Percentiles rank a stretch among this genome's conserved stretches.
phyloP scores from a whole-genome alignment of 495 filamentous ascomycete species.

The Saxophila tyrrhenica region DNA sequence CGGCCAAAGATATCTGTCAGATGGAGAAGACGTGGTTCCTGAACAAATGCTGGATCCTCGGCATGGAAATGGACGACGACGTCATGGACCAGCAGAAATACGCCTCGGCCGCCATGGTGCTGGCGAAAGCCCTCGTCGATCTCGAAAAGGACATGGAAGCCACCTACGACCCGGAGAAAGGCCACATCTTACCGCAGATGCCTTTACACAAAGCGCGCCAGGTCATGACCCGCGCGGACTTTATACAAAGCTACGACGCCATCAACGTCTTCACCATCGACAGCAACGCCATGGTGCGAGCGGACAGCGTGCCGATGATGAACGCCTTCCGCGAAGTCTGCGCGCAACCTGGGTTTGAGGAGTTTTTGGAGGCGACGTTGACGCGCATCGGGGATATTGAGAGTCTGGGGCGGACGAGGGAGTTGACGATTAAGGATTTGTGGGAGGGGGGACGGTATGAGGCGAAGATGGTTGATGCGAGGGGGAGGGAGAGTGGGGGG shows the following conservation, averaged over 20 bases:
- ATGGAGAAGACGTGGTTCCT: constrained; percentile 89
- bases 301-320: constrained; percentile 94
- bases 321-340: constrained; percentile 80
- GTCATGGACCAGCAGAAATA: constrained; percentile 99
- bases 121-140: constrained; percentile 81
- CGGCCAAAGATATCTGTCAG: constrained; percentile 65
- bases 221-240: constrained; percentile 93
- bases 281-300: constrained; percentile 73
- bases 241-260: constrained; percentile 84
- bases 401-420: constrained; percentile 79
- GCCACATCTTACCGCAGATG: constrained; percentile 71
- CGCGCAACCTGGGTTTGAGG: constrained; percentile 55
- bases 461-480: constrained; percentile 45
- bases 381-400: constrained; percentile 82
- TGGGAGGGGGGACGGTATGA: constrained; percentile 70
- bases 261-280: constrained; percentile 95
- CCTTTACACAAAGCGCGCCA: constrained; percentile 74
- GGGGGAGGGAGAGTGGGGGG: constrained; percentile 30
- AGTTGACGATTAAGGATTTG: constrained; percentile 78
- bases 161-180: constrained; percentile 49
- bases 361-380: constrained; percentile 71
- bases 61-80: constrained; percentile 90
- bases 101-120: constrained; percentile 86
- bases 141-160: constrained; percentile 55
- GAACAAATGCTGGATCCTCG: constrained; percentile 86